Evolutionary conservation across 768 basidiomycete genomes (phyloP), one percentile per base, ranked within the genome.

Genomic region (Mycena indigotica): DNA sequence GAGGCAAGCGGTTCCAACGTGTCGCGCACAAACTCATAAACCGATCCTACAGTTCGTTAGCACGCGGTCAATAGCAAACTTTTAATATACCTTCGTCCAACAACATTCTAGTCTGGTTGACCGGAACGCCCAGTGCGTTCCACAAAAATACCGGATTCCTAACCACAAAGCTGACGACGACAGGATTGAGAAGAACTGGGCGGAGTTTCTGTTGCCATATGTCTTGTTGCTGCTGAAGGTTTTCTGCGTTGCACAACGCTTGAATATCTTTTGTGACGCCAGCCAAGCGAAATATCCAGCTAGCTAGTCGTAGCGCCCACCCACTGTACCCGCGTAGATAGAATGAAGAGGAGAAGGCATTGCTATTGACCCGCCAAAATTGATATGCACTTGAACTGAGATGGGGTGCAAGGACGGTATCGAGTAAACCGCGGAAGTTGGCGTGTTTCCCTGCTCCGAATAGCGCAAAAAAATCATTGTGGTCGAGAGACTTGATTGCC

Each of bases 41-140:
- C 58, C 21, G 73, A 67, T n/a, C 61, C 55, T 58, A 25, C 3
- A 41, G 6, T 13, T n/a, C n/a, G 32, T 35, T 35, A 35, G 32
- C 8, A 35, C 17, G 17, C 17, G 10, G 32, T 8, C 19, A 26
- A 30, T 40, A 3, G 29, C 26, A 4, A 23, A 29, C 5, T 4
- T 13, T 35, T 15, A 28, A 28, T 57, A 28, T 21, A 21, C 82
- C 81, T 56, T 84, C 83, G 6, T 80, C 68, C 24, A 86, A 63
- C 52, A 88, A 71, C 79, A 86, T 84, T 55, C 75, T 74, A 58
- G 85, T 77, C 72, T 90, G 87, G 65, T 87, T 87, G 60, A 78
- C 72, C 3, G 90, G 89, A 3, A 92, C 90, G 16, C 89, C 90
- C 23, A 91, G 72, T 0, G 89, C 88, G 64, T 89, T 88, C 90